Conservation (phyloP, 2,329 filamentous ascomycete genomes). For the Ophiostoma australiae region DNA sequence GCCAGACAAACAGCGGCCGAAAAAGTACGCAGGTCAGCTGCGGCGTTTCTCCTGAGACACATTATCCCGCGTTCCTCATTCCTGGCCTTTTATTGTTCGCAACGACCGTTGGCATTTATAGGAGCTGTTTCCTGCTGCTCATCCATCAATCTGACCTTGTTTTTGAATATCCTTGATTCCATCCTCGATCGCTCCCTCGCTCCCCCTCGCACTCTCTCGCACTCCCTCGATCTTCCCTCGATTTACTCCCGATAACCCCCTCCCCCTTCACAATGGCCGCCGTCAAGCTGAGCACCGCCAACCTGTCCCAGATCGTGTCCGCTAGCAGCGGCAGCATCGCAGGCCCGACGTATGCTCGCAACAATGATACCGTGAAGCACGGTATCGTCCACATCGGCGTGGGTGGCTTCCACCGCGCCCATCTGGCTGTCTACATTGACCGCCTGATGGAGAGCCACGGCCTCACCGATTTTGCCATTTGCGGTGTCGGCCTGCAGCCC, state of each 20-base stretch:
- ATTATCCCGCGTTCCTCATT: not conserved
- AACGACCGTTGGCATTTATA: not conserved
- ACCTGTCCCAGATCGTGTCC: conserved; percentile 36
- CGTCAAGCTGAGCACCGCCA: conserved; percentile 40
- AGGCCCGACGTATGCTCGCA: conserved; percentile 43
- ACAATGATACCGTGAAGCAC: conserved; percentile 42
- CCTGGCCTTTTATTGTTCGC: not conserved
- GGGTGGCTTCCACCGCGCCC: conserved; percentile 51
- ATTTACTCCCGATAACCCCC: not conserved
- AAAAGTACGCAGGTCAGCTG: not conserved
- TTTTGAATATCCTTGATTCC: not conserved
- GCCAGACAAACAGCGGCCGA: not conserved
- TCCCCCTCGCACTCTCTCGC: too few species aligned
- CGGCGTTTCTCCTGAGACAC: not conserved
- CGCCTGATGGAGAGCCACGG: conserved; percentile 44
- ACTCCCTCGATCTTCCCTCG: not conserved
- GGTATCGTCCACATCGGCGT: conserved; percentile 52
- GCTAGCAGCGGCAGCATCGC: conserved; percentile 30
- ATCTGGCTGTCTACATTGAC: conserved; percentile 50
- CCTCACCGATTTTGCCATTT: conserved; percentile 46
- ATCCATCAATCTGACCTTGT: not conserved
- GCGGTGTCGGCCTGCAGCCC: conserved; percentile 48
- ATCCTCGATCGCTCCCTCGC: not conserved
- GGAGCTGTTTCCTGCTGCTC: not conserved
- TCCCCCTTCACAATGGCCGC: conserved; percentile 18